Conservation (phyloP, 1,139 yeast genomes). For the Zygosaccharomyces pseudobailii region DNA sequence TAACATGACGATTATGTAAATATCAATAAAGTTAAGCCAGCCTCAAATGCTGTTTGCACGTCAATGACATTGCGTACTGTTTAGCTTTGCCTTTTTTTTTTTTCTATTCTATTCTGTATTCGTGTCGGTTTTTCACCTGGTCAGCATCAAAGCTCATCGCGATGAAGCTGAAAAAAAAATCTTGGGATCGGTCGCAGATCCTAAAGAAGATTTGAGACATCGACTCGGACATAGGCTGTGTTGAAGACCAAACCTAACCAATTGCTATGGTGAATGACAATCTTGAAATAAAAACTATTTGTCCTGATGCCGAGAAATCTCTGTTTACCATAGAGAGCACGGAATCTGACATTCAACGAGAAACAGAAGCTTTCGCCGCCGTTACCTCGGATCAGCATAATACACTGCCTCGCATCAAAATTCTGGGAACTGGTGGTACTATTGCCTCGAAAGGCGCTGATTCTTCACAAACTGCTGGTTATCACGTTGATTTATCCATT, state of each 20-base stretch:
- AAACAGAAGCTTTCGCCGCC: conserved; percentile 16
- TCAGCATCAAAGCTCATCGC: not conserved
- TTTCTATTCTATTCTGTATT: not conserved
- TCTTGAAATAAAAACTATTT: conserved; percentile 32
- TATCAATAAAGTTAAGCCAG: not conserved
- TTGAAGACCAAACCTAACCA: not conserved
- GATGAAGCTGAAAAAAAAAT: not conserved
- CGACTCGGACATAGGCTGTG: not conserved
- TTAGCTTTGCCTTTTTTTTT: not conserved
- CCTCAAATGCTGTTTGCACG: not conserved
- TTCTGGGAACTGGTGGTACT: conserved; percentile 70
- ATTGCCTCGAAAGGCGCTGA: conserved; percentile 60
- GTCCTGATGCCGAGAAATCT: conserved; percentile 31
- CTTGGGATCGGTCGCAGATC: not conserved
- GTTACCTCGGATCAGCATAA: conserved; percentile 22
- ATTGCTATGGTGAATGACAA: conserved; percentile 25
- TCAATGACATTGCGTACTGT: not conserved
- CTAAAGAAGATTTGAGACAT: not conserved
- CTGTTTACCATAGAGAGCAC: conserved; percentile 26
- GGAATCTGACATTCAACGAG: conserved; percentile 6
- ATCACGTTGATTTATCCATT: conserved; percentile 60
- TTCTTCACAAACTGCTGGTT: conserved; percentile 61
- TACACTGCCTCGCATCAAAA: conserved; percentile 43
- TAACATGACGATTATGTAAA: not conserved
- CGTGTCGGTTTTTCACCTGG: not conserved